A percentile compares a stretch with the other conserved stretches of the same genome.
Conservation (phyloP, 805 yeast species). For the Ogataea wickerhamii region DNA sequence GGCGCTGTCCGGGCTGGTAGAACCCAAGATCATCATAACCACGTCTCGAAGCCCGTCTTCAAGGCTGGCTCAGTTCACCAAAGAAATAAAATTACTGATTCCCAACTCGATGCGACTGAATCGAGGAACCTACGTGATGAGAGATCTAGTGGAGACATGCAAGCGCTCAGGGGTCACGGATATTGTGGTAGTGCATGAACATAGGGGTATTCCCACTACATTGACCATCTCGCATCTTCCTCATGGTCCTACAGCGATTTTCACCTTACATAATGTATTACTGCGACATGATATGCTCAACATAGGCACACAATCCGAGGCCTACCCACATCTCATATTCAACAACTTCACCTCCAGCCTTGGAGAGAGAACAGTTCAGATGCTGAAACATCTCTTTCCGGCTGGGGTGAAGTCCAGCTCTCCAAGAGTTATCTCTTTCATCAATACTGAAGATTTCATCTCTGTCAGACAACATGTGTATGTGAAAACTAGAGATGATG, state of each 20-base stretch:
- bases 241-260: constrained; percentile 95
- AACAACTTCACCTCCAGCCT: constrained; percentile 80
- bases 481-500: constrained; percentile 81
- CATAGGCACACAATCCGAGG: constrained; percentile 85
- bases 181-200: constrained; percentile 84
- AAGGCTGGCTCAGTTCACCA: constrained; percentile 82
- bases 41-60: constrained; percentile 91
- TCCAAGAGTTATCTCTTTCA: constrained; percentile 88
- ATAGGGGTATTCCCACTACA: constrained; percentile 97
- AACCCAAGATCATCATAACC: constrained; percentile 88
- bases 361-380: constrained; percentile 77
- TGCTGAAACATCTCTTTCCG: constrained; percentile 87
- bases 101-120: constrained; percentile 87
- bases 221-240: constrained; percentile 92
- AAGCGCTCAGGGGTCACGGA: constrained; percentile 76
- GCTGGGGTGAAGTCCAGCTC: constrained; percentile 93
- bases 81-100: constrained; percentile 83
- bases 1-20: constrained; percentile 79
- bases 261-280: constrained; percentile 91
- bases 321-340: constrained; percentile 89
- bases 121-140: constrained; percentile 88
- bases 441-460: constrained; percentile 86
- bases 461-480: constrained; percentile 94
- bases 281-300: constrained; percentile 87
- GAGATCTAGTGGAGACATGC: constrained; percentile 81